These are phyloP conservation scores for Globisporangium abappressorium DNA, from an alignment of 352 stramenopile species.

Conservation along the genomic window DNA sequence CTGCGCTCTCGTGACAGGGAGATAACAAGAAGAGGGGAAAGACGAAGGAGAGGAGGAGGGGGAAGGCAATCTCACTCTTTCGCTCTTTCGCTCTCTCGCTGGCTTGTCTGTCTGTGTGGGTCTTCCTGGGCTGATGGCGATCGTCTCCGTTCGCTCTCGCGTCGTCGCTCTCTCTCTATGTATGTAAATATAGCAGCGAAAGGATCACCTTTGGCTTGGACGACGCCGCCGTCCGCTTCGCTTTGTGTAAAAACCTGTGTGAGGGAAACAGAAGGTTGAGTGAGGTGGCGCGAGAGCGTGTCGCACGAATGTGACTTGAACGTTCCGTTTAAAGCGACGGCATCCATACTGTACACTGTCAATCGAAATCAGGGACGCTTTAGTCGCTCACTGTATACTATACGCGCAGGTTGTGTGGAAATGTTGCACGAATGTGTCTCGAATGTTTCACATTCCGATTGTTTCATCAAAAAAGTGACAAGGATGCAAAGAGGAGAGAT, in stretches of 20 bases:
- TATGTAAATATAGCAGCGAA: background rate
- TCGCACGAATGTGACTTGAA: background rate
- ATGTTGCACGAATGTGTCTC: slow-evolving; percentile 12
- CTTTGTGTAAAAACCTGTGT: slow-evolving; percentile 1
- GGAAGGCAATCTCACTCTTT: background rate
- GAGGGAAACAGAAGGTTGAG: slow-evolving; percentile 1
- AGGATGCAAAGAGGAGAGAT: slow-evolving; percentile 3
- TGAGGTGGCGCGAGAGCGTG: background rate
- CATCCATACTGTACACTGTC: no score
- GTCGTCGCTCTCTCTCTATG: slow-evolving; percentile 1
- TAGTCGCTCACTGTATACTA: no score
- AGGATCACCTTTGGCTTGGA: background rate
- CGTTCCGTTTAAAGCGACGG: background rate
- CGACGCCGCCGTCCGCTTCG: background rate
- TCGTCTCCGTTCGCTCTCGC: background rate
- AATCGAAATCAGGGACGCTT: no score
- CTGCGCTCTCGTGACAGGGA: background rate
- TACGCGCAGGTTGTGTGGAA: background rate
- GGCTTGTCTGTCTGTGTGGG: background rate
- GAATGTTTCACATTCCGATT: background rate
- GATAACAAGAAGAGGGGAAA: background rate
- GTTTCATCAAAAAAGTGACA: background rate
- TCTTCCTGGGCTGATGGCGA: background rate
- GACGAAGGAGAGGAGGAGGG: background rate
- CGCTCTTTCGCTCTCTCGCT: background rate